Conservation (phyloP, 1,284 basidiomycete species). For the Apiotrichum montevideense region DNA sequence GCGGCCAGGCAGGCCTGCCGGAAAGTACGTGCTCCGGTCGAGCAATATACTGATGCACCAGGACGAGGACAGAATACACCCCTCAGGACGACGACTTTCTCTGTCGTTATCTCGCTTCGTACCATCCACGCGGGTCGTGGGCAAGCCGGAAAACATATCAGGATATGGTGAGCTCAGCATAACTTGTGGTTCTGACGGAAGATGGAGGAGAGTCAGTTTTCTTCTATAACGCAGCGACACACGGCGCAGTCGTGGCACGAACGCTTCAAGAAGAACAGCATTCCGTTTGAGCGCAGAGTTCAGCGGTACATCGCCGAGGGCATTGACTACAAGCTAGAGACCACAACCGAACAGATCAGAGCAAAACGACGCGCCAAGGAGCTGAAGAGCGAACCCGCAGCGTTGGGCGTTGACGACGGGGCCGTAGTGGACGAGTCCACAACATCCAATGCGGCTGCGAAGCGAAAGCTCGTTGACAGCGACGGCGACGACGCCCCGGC, state of each 20-base stretch:
- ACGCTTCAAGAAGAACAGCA: conserved; percentile 36
- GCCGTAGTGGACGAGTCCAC: no score
- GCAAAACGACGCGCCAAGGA: conserved; percentile 2
- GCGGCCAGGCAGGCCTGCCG: conserved; percentile 27
- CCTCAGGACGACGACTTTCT: conserved; percentile 41
- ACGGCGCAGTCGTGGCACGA: conserved; percentile 41
- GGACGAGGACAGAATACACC: conserved; percentile 36
- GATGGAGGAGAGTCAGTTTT: conserved; percentile 5
- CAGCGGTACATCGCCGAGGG: conserved; percentile 10
- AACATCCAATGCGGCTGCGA: no score
- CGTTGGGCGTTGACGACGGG: no score
- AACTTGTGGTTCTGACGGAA: conserved; percentile 20
- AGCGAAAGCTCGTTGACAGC: no score
- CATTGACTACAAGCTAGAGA: conserved; percentile 28
- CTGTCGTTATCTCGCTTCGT: conserved; percentile 33
- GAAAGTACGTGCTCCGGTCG: conserved; percentile 19
- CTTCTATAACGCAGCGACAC: conserved; percentile 26
- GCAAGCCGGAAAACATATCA: conserved; percentile 34
- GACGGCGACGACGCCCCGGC: background rate
- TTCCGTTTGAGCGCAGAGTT: conserved; percentile 21
- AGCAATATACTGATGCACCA: conserved; percentile 7
- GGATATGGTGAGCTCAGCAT: conserved; percentile 32
- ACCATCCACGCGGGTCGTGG: conserved; percentile 28
- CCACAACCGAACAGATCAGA: conserved; percentile 18
- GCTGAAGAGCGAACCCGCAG: background rate